Conservation (phyloP, 139 green algal species). For the Coelastrella sp. region DNA sequence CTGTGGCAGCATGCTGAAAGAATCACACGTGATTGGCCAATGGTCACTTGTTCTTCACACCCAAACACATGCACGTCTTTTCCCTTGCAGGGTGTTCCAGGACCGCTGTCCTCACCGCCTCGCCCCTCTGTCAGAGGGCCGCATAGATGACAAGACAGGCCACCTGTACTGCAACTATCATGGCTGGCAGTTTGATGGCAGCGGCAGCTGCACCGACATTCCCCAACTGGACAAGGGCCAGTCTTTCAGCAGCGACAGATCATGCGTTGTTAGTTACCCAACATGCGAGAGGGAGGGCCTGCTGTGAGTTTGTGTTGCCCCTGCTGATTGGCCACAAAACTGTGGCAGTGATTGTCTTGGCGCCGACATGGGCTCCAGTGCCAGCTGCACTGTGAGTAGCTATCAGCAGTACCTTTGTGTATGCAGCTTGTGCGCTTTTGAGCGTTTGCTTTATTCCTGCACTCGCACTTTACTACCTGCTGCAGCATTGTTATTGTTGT, state of each 20-base stretch:
- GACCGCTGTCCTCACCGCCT: constrained; percentile 70
- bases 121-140: constrained; percentile 70
- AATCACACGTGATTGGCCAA: not conserved
- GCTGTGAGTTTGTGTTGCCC: constrained; percentile 3
- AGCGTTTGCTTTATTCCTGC: too few species aligned
- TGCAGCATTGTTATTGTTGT: not conserved
- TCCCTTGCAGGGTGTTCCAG: constrained; percentile 28
- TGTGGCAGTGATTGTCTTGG: not conserved
- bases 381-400: too few species aligned
- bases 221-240: constrained; percentile 53
- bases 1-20: not conserved
- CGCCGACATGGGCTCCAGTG: not conserved
- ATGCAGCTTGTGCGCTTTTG: too few species aligned
- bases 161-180: constrained; percentile 61
- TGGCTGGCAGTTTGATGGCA: not conserved
- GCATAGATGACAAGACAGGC: constrained; percentile 58
- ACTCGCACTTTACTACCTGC: not conserved
- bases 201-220: constrained; percentile 59
- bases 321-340: not conserved
- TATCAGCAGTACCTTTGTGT: too few species aligned
- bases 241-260: not conserved
- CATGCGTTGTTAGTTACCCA: constrained; percentile 1
- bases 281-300: not conserved
- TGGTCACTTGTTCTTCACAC: not conserved
- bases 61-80: not conserved